A percentile compares a stretch with the other conserved stretches of the same genome.
Conservation (phyloP, 2,329 filamentous ascomycete genomes). For the Chaetothyriales sp. region DNA sequence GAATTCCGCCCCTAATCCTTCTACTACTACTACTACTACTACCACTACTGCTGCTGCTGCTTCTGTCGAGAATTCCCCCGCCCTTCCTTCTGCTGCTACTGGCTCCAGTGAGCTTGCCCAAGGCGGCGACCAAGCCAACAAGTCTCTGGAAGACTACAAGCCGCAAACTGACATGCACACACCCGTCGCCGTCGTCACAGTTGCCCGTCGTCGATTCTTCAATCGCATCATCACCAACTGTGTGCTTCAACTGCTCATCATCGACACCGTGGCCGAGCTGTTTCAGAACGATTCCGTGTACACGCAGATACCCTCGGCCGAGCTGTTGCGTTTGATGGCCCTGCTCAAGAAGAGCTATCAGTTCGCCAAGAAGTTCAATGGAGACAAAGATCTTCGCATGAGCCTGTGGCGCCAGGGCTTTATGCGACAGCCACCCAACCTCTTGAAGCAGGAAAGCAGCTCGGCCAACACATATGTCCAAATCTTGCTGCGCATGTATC, state of each 20-base stretch:
- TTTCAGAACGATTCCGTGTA: conserved; percentile 97
- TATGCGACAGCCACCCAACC: conserved; percentile 97
- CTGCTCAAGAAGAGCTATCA: conserved; percentile 91
- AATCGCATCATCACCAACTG: conserved; percentile 99
- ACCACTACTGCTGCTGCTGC: conserved; percentile 14
- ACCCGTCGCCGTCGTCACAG: conserved; percentile 82
- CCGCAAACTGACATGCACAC: conserved; percentile 64
- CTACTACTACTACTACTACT: too few species aligned
- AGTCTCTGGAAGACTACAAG: conserved; percentile 71
- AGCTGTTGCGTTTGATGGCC: conserved; percentile 83
- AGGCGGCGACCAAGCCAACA: conserved; percentile 3
- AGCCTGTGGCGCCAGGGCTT: conserved; percentile 93
- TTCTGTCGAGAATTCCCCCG: conserved; percentile 9
- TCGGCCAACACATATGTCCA: conserved; percentile 88
- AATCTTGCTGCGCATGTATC: conserved; percentile 95
- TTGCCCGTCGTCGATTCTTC: conserved; percentile 86
- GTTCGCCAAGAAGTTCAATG: conserved; percentile 95
- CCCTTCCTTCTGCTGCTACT: conserved; percentile 2
- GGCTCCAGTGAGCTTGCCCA: not conserved
- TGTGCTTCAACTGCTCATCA: conserved; percentile 95
- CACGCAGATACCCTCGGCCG: conserved; percentile 73
- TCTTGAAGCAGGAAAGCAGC: conserved; percentile 92
- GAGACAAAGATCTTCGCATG: conserved; percentile 89
- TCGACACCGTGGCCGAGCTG: conserved; percentile 96
- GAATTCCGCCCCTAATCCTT: too few species aligned